These are phyloP conservation scores for Claviceps humidiphila DNA, from an alignment of 2,329 filamentous ascomycete species.

Conservation along the genomic window DNA sequence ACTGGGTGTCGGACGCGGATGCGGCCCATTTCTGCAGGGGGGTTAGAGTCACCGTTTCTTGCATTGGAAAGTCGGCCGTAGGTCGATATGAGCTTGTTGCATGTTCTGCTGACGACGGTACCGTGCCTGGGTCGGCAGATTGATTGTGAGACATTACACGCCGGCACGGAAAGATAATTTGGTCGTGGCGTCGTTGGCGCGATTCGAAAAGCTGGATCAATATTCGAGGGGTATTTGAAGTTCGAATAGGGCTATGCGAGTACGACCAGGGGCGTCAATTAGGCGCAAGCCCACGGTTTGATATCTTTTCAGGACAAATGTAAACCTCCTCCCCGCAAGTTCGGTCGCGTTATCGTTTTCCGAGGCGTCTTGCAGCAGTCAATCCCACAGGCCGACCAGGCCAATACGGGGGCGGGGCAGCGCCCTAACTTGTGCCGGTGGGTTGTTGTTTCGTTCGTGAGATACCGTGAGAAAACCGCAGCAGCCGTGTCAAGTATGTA, in stretches of 20 bases:
- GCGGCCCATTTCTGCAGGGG: slow-evolving; percentile 42
- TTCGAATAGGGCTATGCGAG: neutral
- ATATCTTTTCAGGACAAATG: neutral
- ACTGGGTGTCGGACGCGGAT: slow-evolving; percentile 44
- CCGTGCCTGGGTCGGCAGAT: slow-evolving; percentile 21
- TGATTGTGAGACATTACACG: slow-evolving; percentile 40
- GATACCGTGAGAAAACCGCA: neutral
- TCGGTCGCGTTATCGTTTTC: neutral
- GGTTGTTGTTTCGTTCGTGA: neutral
- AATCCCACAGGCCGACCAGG: slow-evolving; percentile 4
- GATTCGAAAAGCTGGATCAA: neutral
- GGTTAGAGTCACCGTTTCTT: slow-evolving; percentile 21
- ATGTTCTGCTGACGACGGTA: slow-evolving; percentile 21
- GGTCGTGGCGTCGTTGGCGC: neutral
- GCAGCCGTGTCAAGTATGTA: neutral
- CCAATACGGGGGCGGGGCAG: slow-evolving; percentile 1
- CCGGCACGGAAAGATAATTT: neutral
- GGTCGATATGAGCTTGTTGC: slow-evolving; percentile 22
- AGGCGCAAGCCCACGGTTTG: neutral
- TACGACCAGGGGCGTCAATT: neutral
- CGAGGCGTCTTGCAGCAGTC: neutral
- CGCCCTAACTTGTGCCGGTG: neutral
- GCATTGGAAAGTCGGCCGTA: slow-evolving; percentile 20
- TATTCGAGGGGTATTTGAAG: neutral
- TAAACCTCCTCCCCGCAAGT: slow-evolving; percentile 3